Conservation (phyloP, 176 grass and related monocot genomes). For the Rhynchospora tenuis region DNA sequence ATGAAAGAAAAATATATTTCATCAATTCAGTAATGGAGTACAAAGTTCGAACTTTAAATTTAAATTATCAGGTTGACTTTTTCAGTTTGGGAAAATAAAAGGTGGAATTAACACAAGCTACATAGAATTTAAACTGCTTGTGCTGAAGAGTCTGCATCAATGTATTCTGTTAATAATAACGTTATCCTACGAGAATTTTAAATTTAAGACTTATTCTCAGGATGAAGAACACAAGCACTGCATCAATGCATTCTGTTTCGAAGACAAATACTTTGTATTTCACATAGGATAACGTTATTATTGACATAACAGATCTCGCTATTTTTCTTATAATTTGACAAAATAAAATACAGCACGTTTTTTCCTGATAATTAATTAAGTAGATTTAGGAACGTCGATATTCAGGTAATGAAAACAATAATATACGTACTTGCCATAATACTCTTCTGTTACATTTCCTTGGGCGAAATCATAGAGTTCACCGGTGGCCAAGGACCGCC, state of each 20-base stretch:
- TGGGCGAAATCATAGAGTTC: constrained; percentile 39
- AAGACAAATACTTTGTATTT: not conserved
- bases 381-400: not conserved
- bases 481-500: constrained; percentile 28
- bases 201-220: too few species aligned
- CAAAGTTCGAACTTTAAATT: not conserved
- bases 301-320: too few species aligned
- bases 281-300: too few species aligned
- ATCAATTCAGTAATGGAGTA: not conserved
- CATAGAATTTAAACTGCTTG: too few species aligned
- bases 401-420: not conserved
- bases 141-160: too few species aligned
- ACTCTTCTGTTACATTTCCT: constrained; percentile 38
- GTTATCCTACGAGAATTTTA: too few species aligned
- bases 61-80: not conserved
- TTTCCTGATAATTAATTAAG: not conserved
- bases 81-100: too few species aligned
- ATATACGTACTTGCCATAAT: constrained; percentile 30
- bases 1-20: not conserved
- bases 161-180: too few species aligned
- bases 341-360: not conserved
- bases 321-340: not conserved
- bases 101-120: not conserved
- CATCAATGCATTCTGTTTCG: not conserved
- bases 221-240: not conserved